Conservation (phyloP, 2,329 filamentous ascomycete species). For the Penicillium concentricum region DNA sequence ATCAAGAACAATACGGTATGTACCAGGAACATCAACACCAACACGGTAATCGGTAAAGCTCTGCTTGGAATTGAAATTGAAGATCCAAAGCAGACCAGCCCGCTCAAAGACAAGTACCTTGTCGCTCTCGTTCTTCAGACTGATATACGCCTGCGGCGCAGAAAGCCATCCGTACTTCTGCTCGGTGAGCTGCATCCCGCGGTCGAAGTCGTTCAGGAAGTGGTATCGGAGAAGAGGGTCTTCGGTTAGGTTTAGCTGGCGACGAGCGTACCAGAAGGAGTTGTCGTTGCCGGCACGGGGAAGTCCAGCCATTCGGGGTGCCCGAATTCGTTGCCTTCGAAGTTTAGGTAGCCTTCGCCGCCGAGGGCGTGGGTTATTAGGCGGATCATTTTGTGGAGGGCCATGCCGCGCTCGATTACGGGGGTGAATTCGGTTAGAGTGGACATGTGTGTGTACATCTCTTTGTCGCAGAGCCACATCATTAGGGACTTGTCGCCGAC, state of each 20-base stretch:
- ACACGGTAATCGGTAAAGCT: constrained; percentile 93
- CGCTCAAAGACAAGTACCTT: constrained; percentile 97
- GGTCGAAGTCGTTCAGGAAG: constrained; percentile 91
- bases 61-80: constrained; percentile 86
- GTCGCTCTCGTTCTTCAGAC: constrained; percentile 87
- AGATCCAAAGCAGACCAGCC: constrained; percentile 84
- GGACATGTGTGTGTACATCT: constrained; percentile 99
- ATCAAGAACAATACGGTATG: constrained; percentile 82
- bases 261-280: constrained; percentile 90
- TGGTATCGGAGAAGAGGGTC: constrained; percentile 82
- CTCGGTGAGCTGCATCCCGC: constrained; percentile 84
- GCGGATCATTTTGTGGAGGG: constrained; percentile 96
- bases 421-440: constrained; percentile 77
- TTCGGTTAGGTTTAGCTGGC: constrained; percentile 89
- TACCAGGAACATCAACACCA: constrained; percentile 79
- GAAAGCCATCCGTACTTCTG: constrained; percentile 89
- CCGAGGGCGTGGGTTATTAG: constrained; percentile 87
- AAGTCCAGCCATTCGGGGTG: constrained; percentile 99
- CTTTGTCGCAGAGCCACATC: constrained; percentile 96
- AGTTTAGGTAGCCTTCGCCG: constrained; percentile 96
- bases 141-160: constrained; percentile 82
- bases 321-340: constrained; percentile 97
- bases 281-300: constrained; percentile 86
- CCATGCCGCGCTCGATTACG: constrained; percentile 84
- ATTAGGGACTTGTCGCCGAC: constrained; percentile 96